Base-by-base conservation (phyloP, 208 protist genomes). In the Trichomonas vaginalis region DNA sequence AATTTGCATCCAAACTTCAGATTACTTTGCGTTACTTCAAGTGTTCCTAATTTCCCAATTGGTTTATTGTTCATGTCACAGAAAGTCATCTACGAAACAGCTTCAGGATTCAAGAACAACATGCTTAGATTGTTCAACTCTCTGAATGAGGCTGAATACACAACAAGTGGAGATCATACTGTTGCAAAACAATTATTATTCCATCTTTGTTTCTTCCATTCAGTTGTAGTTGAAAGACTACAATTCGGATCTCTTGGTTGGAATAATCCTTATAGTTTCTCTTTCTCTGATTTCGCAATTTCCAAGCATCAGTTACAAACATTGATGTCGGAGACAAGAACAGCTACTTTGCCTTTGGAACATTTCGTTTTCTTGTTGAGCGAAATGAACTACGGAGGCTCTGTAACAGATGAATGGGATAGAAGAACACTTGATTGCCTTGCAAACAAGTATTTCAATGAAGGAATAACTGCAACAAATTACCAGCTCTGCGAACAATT, bases 311-410 rank as follows among this genome's bases (percentile, higher is more conserved):
- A 99, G 37, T 97, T 98, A 32, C 98, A 98, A 70, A 99, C 99
- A 97, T 99, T 99, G 97, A 98, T 99, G 95, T 48, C 15, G 12
- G 99, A 99, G 96, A 97, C 98, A 96, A 39, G 21, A n/a, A 83
- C 21, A n/a, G 14, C 40, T 39, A 80, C 95, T 21, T 96, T 98
- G 45, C 99, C 99, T 95, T 99, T 98, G 98, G 98, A 99, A 95
- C 98, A 99, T 97, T 96, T 99, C 96, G 97, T 98, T 47, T 99
- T 99, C 97, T 98, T 99, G 40, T 99, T 99, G 97, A 98, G 98
- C 96, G 98, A 99, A 96, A 99, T 99, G 96, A 99, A 99, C 98
- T 99, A 99, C 97, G 99, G 99, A 42, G 99, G 99, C 32, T 98
- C 99, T 98, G 99, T 99, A 96, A 99, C 98, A 37, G 99, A 99